Base-by-base conservation (phyloP, 176 grass and related monocot genomes). In the Alloteropsis semialata region DNA sequence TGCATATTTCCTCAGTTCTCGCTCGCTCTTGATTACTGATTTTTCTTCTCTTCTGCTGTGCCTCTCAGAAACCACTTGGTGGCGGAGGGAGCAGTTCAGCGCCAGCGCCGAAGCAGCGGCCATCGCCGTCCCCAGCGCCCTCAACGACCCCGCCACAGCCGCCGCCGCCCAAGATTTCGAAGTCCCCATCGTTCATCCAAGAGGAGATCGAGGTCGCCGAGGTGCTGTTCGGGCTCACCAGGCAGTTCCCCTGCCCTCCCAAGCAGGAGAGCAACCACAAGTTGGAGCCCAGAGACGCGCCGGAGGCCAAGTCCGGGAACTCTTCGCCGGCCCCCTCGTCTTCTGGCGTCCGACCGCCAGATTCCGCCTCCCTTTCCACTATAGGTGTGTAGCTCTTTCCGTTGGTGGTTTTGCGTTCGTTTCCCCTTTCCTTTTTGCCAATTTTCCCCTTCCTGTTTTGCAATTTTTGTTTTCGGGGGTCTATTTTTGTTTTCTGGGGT, bases 151-250 rank as follows among this genome's bases (percentile, higher is more conserved):
- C 84, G 12, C 84, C 89, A 6, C 86, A 87, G 77, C 81, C 45
- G 2, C 77, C 67, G 0, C 89, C 83, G 8, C 32, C 93, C 0
- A 96, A 99, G 80, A 82, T 92, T 41, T 87, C 85, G 0, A 96
- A 92, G 78, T 89, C 93, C 12, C 64, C 93, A 0, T 96, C 88
- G 84, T 99, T 96, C 77, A 92, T 93, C 9, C 97, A 92, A 29
- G 97, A 99, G 81, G 97, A 99, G 80, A 99, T 99, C 57, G 97
- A 99, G 91, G 93, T 99, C 11, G 97, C 97, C 12, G 97, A 99
- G 91, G 97, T 99, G 38, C 87, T 99, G 29, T 99, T 92, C 27
- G 96, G 96, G 33, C 84, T 99, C 4, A 99, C 93, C 3, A 82
- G 91, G 87, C 97, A 99, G 85, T 94, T 96, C 74, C 88, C 86